A percentile compares a stretch with the other conserved stretches of the same genome.
phyloP scores from a whole-genome alignment of 2,329 filamentous ascomycete genomes.

The Ilyonectria destructans region DNA sequence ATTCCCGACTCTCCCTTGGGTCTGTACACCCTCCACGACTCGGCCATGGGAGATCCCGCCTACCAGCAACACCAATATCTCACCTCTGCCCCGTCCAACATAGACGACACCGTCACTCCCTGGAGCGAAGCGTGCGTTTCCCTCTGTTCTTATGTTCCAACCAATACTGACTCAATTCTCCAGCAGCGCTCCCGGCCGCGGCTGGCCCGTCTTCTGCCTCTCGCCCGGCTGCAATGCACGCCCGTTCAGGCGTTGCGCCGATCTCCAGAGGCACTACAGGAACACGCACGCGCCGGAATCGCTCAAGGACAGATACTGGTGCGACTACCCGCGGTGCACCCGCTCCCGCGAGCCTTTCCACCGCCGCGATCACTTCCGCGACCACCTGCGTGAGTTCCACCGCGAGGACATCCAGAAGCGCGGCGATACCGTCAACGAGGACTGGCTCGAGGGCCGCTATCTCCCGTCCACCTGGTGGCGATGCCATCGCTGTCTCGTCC shows the following conservation, averaged over 20 bases:
- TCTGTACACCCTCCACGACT: conserved; percentile 40
- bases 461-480: conserved; percentile 67
- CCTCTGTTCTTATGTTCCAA: neutral
- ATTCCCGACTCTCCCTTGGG: conserved; percentile 49
- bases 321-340: conserved; percentile 68
- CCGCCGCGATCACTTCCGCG: conserved; percentile 71
- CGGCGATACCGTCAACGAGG: conserved; percentile 54
- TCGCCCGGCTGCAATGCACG: conserved; percentile 60
- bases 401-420: conserved; percentile 69
- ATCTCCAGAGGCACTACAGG: conserved; percentile 69
- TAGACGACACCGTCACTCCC: conserved; percentile 24
- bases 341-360: conserved; percentile 65
- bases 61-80: conserved; percentile 37
- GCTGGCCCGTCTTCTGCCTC: conserved; percentile 59
- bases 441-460: conserved; percentile 59
- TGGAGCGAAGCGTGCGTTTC: conserved; percentile 38
- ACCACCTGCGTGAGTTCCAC: conserved; percentile 71
- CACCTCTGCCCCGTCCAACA: conserved; percentile 10
- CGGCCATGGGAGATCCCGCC: conserved; percentile 29
- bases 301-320: conserved; percentile 63
- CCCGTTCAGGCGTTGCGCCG: conserved; percentile 68
- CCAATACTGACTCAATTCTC: conserved; percentile 12
- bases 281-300: conserved; percentile 63
- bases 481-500: conserved; percentile 67
- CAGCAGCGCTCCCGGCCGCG: conserved; percentile 42